Base-by-base conservation (phyloP, 768 basidiomycete species). In the Tephrocybe sp. region DNA sequence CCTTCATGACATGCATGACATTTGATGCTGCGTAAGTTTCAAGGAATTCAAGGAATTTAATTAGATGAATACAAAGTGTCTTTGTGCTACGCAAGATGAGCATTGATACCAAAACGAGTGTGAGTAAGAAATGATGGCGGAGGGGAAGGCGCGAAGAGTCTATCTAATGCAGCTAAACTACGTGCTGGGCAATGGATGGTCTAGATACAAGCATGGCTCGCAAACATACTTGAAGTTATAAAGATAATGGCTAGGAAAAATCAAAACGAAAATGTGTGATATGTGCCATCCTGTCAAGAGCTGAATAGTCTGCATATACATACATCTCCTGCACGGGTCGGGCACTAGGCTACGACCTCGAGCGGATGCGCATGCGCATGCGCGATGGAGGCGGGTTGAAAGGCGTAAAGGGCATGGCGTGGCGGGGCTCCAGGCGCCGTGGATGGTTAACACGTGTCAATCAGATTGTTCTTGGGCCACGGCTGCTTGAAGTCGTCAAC, bases 391-490 rank as follows among this genome's bases (percentile, higher is more conserved):
- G 30, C 38, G 10, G 22, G 43, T 44, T 38, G 45, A 31, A 47
- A 26, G 17, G 16, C 20, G 31, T 8, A 32, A 52, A 36, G 33
- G 48, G 22, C 40, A 19, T 20, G 48, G 35, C 4, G 4, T 3
- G 10, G n/a, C 3, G 13, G 45, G 39, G 45, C 39, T 42, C 51
- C 45, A 36, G 45, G 40, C 45, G 17, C 45, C 39, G 17, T 30
- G 6, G 22, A 36, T 36, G 10, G 19, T 67, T 53, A 74, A 49
- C 74, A 75, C 41, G 66, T 61, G 26, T 60, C 71, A 6, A 76
- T 56, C 44, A 80, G 67, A 4, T 67, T 74, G 65, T 83, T 88
- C 68, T 81, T 84, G 9, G 85, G 86, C 68, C 79, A 79, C 11
- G 73, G 62, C 54, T 83, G 81, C 8, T 72, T 66, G 59, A 71